A percentile compares a stretch with the other conserved stretches of the same genome.
Conservation (phyloP, 2,329 filamentous ascomycete genomes). For the Elsinoe fawcettii region DNA sequence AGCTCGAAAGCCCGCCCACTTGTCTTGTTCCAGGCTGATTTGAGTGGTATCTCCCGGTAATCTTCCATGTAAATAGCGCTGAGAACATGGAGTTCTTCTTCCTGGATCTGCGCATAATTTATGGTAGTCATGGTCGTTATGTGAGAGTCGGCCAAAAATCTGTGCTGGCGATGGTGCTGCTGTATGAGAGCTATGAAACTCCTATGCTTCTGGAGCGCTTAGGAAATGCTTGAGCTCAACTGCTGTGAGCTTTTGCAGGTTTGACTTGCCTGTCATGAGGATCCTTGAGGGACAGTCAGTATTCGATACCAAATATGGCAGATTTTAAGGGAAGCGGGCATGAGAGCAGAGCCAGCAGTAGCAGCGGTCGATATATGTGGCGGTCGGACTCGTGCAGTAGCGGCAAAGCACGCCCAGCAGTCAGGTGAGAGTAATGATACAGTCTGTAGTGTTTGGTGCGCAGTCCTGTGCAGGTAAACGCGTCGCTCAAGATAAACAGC, state of each 20-base stretch:
- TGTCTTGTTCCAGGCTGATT: constrained; percentile 80
- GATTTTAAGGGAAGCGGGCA: background rate
- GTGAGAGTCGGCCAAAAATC: background rate
- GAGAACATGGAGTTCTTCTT: constrained; percentile 78
- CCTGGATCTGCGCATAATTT: constrained; percentile 75
- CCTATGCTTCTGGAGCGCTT: background rate
- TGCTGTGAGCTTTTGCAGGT: background rate
- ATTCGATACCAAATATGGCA: background rate
- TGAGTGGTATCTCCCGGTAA: constrained; percentile 64
- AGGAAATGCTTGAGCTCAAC: background rate
- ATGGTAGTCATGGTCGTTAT: constrained; percentile 31
- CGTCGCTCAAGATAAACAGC: background rate
- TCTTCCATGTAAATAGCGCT: constrained; percentile 86
- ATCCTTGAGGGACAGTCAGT: background rate
- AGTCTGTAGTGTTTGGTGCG: background rate
- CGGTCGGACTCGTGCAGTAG: background rate
- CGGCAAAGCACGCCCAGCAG: background rate
- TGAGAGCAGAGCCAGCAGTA: background rate
- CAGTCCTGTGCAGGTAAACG: background rate
- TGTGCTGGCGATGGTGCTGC: background rate
- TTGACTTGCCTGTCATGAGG: background rate
- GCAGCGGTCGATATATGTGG: background rate
- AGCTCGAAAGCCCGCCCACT: constrained; percentile 75
- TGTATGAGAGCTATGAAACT: background rate
- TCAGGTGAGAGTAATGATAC: background rate